Evolutionary conservation across 306 rosid species (phyloP), one percentile per base, ranked within the genome.

Genomic region (Canavalia ensiformis): DNA sequence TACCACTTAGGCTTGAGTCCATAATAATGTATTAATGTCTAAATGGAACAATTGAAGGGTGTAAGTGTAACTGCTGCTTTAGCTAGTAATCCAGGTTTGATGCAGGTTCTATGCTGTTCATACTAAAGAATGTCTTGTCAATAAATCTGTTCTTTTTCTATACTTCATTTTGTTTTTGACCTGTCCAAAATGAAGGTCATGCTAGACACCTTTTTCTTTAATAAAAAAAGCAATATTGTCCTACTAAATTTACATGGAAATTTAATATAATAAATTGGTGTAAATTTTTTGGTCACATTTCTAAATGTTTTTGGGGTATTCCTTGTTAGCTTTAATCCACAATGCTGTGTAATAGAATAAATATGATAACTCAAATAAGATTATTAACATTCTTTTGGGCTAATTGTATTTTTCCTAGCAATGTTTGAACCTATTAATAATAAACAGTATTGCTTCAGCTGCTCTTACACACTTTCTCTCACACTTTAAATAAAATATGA

Each of bases 21-120:
- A 44, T 76, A 69, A 41, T 60, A 67, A 41, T 59, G 31, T 76
- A 39, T 82, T 29, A 60, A 69, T 76, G 52, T 64, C n/a, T 76
- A 60, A 50, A 50, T 58, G 49, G 39, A 51, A 25, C 33, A 37
- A 65, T 77, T 4, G 37, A 42, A 9, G 77, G 67, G 52, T 66
- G 55, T 76, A n/a, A 58, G 25, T 18, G 25, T 18, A 18, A 18
- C 50, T 29, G 56, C 59, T 39, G 28, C 35, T 31, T 58, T 49
- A 28, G 56, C 47, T 35, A 30, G 54, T 45, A 60, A 37, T 10
- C 18, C 39, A 25, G 59, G 47, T 71, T 47, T 70, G 7, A 70
- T 28, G 18, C 12, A 55, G 70, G 68, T 74, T 44, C 52, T 42
- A 25, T 54, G 33, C 37, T 55, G 76, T 33, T 74, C 30, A 51